Evolutionary conservation across 805 yeast species (phyloP), one percentile per base, ranked within the genome.

Genomic region (Lipomyces sp.): DNA sequence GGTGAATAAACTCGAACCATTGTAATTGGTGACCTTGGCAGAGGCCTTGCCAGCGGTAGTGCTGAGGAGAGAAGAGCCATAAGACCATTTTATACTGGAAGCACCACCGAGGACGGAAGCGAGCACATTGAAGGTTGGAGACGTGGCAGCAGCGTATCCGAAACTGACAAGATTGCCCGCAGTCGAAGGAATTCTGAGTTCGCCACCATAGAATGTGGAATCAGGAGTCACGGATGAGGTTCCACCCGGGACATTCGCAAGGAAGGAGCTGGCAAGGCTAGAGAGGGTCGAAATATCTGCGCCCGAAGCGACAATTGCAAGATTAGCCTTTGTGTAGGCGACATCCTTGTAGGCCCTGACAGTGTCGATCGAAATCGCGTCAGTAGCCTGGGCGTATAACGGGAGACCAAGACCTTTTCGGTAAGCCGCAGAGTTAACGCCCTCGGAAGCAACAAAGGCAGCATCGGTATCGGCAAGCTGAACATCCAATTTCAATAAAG

Each of bases 321-420:
- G 82, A 82, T 90, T 90, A 71, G 87, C 85, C 75, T 86, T 81
- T 71, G 86, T 84, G 85, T 87, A 92, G 63, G 84, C 89, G 74
- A 84, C 80, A 71, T 85, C 79, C 70, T 96, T 93, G 77, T 82
- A 90, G 55, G 78, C 78, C 73, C 84, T 82, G 75, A 95, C 83
- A 67, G 89, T 92, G 63, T 87, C 92, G 63, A 85, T 74, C 45
- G 88, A 69, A 73, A 86, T 81, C 56, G 86, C 75, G 73, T 82
- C 80, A 71, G 83, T 79, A 69, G 90, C 90, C 78, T 90, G 89
- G 77, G 85, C 90, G 78, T 84, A 84, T 75, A 91, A 83, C 71
- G 97, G 89, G 80, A 88, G 86, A 75, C 97, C 98, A 75, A 90
- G 86, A 63, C 97, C 98, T 69, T 80, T 82, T 84, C 95, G 90